Percentiles rank a stretch among this genome's conserved stretches.
Conservation (phyloP, 2,329 filamentous ascomycete species). For the Trichophyton verrucosum region DNA sequence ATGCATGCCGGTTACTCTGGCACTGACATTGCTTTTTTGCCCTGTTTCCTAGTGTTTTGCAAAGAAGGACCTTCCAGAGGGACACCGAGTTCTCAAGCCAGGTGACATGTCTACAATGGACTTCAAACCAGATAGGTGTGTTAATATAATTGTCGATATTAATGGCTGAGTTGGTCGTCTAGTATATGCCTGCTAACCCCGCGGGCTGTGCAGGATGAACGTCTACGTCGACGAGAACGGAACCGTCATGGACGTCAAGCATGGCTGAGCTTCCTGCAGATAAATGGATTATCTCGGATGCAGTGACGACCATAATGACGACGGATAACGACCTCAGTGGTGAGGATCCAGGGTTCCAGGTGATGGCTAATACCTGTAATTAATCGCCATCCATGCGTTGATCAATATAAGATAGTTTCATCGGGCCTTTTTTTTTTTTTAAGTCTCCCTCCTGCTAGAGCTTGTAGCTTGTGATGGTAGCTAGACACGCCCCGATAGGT, state of each 20-base stretch:
- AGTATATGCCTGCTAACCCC: neutral
- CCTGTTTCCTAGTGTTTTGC: conserved; percentile 28
- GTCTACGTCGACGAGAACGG: conserved; percentile 34
- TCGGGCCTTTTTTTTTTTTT: neutral
- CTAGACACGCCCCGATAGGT: neutral
- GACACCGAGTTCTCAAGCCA: conserved; percentile 33
- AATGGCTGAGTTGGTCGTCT: neutral
- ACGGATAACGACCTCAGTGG: neutral
- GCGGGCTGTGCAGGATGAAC: conserved; percentile 27
- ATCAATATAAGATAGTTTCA: neutral
- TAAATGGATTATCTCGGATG: neutral
- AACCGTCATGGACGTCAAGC: conserved; percentile 33
- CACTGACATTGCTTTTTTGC: conserved; percentile 2
- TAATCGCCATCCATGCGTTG: neutral
- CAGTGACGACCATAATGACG: neutral
- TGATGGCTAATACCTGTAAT: neutral
- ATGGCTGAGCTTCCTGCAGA: conserved; percentile 20
- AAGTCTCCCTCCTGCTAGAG: neutral
- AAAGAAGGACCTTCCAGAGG: conserved; percentile 34
- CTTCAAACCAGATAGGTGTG: conserved; percentile 31
- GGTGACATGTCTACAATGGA: conserved; percentile 31
- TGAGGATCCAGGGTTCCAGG: neutral
- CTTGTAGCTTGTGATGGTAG: neutral
- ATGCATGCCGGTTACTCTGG: neutral
- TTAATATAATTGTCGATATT: neutral